Evolutionary conservation across 345 rosid species (phyloP).

Genomic region (Eucalyptus victrix): DNA sequence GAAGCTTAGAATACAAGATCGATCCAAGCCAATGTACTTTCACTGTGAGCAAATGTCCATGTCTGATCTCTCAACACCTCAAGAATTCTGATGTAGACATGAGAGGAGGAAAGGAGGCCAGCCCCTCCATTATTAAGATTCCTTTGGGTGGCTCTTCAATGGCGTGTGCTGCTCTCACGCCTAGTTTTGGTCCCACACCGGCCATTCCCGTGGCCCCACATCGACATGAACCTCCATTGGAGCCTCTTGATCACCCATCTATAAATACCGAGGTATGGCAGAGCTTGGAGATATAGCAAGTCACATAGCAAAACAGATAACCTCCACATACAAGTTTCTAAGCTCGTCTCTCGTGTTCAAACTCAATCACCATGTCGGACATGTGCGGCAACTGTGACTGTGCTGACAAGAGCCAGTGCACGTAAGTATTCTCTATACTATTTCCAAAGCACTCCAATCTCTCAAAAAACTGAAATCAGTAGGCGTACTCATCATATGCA

Average conservation of each 20-base stretch:
- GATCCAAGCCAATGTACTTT: not conserved
- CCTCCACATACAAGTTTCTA: not conserved
- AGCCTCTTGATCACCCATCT: constrained; percentile 4
- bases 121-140: constrained; percentile 29
- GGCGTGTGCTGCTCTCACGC: constrained; percentile 42
- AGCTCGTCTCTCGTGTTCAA: not conserved
- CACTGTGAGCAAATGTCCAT: not conserved
- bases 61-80: not conserved
- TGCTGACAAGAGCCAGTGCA: constrained; percentile 68
- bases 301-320: not conserved
- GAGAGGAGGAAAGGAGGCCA: constrained; percentile 46
- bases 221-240: not conserved
- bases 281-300: constrained; percentile 1
- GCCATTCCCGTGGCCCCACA: not conserved
- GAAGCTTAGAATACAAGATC: not conserved
- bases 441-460: not conserved
- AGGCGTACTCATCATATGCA: not conserved
- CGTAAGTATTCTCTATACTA: constrained; percentile 14
- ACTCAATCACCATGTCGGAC: constrained; percentile 44
- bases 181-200: not conserved
- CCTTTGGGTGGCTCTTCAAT: constrained; percentile 4
- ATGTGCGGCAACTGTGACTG: constrained; percentile 76
- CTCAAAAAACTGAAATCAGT: not conserved
- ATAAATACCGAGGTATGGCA: constrained; percentile 21
- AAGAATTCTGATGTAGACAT: constrained; percentile 23